Base-by-base conservation (phyloP, 345 rosid species). In the Salix purpurea region DNA sequence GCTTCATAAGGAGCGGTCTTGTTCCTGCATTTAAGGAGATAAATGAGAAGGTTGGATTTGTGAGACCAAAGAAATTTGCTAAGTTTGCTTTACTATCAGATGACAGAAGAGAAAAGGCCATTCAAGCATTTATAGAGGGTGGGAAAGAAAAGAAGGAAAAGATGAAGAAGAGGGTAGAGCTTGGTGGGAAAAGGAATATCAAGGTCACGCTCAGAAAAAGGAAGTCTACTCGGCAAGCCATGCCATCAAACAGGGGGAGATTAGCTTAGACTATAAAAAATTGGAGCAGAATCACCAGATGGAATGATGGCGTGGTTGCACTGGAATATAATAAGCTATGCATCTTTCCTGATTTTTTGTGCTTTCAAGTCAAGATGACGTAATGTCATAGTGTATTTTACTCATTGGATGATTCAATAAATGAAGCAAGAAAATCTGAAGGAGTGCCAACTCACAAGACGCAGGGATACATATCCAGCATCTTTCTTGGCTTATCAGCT, bases 11-110 rank as follows among this genome's bases (percentile, higher is more conserved):
- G 77, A 79, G 90, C 1, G 94, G 93, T 72, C 94, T 95, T 68
- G 97, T 95, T 78, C 97, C 97, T 72, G 97, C 97, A 40, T 95
- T 86, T 76, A 89, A 86, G 87, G 97, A 93, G 80, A 93, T 95
- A 67, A 88, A 86, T 15, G 93, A 87, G 83, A 90, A 88, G 74
- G 93, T 95, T 46, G 97, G 97, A 64, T 70, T 82, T 70, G 90
- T 95, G 58, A 79, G 96, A 82, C 97, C 97, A 9, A 93, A 93
- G 83, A 91, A 89, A 83, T 95, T 95, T 79, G 87, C 97, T 9
- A 88, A 90, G 78, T 83, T 93, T 79, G 99, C 96, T 81, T 79
- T 93, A 85, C 79, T 95, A 73, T 81, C 97, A 16, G 91, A 85
- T 72, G 91, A 87, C 21, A 86, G 77, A 83, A 88, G 99, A 81